Evolutionary conservation across 2,329 filamentous ascomycete genomes (phyloP).

Genomic region (Cladosporium velox): DNA sequence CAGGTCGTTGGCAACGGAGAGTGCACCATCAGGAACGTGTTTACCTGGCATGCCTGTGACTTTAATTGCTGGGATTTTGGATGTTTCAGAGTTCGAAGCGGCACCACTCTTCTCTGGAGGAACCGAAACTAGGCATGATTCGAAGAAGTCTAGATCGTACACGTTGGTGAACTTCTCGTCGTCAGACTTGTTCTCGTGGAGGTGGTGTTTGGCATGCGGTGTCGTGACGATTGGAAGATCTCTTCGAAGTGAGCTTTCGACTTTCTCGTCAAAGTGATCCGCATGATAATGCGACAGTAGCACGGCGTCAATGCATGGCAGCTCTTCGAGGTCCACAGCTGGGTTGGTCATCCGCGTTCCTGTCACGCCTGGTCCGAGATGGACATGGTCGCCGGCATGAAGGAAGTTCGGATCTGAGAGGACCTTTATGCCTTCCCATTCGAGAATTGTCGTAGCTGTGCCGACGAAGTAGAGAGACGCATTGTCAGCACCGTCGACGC

Average conservation of each 20-base stretch:
- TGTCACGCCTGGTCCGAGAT: slow-evolving; percentile 64
- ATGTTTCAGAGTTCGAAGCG: slow-evolving; percentile 9
- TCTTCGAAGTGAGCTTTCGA: slow-evolving; percentile 54
- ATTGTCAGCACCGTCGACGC: slow-evolving; percentile 39
- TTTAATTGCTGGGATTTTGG: slow-evolving; percentile 49
- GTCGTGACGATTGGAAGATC: slow-evolving; percentile 65
- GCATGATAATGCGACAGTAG: slow-evolving; percentile 67
- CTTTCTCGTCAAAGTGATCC: slow-evolving; percentile 58
- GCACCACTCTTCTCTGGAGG: slow-evolving; percentile 6
- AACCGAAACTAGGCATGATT: slow-evolving; percentile 53
- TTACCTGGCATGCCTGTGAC: slow-evolving; percentile 67
- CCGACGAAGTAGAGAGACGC: slow-evolving; percentile 58
- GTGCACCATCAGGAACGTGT: slow-evolving; percentile 55
- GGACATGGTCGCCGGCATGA: slow-evolving; percentile 65
- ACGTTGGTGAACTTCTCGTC: slow-evolving; percentile 58
- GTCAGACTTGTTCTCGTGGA: slow-evolving; percentile 47
- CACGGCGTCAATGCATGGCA: slow-evolving; percentile 62
- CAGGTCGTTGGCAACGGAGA: slow-evolving; percentile 50
- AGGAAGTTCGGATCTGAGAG: slow-evolving; percentile 66
- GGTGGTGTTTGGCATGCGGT: slow-evolving; percentile 58
- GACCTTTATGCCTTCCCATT: slow-evolving; percentile 56
- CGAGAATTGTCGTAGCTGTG: slow-evolving; percentile 58
- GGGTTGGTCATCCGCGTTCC: slow-evolving; percentile 59
- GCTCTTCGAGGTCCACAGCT: slow-evolving; percentile 59
- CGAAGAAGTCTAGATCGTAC: slow-evolving; percentile 58